Evolutionary conservation across 768 basidiomycete genomes (phyloP), one percentile per base, ranked within the genome.

Genomic region (Tulasnella sp.): DNA sequence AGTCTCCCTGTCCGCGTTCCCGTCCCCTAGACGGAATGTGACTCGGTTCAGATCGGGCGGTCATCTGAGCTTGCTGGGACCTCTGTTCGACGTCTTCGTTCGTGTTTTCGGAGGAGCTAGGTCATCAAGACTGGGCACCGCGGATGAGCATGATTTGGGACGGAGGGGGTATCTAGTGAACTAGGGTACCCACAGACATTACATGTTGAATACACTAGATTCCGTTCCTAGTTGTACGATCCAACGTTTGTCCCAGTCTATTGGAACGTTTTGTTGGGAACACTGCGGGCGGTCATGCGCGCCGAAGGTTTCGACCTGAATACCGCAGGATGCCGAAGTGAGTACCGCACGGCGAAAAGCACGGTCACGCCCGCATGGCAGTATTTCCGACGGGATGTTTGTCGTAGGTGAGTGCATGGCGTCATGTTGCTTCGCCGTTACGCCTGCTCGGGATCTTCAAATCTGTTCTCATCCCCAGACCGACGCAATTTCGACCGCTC

Each of bases 1-100:
- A 83, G 81, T 78, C 78, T 87, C 80, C 85, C 80, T 79, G 86
- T 79, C 83, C 87, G 87, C 87, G 87, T 90, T 65, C 64, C 65
- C 65, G 65, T 66, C 63, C 62, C 61, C 65, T 46, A 65, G 58
- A 65, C 17, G 49, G 56, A 65, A 45, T 43, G 55, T 57, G 42
- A 31, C 37, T 39, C 17, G 37, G 43, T 23, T 46, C 21, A 29
- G 31, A 23, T 25, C n/a, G 29, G 42, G 55, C 42, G 55, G 42
- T 48, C 55, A 8, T 31, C 12, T 45, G 29, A 23, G 45, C 34
- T 57, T 34, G 9, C 27, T 6, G 23, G 35, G 14, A 45, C 32
- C 25, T 29, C 55, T 45, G 55, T 17, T 57, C n/a, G 23, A 57
- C 21, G 55, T 36, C 43, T 17, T 34, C 29, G n/a, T 9, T 4